Evolutionary conservation across 495 filamentous ascomycete genomes (phyloP).

Genomic region (Platismatia glauca): DNA sequence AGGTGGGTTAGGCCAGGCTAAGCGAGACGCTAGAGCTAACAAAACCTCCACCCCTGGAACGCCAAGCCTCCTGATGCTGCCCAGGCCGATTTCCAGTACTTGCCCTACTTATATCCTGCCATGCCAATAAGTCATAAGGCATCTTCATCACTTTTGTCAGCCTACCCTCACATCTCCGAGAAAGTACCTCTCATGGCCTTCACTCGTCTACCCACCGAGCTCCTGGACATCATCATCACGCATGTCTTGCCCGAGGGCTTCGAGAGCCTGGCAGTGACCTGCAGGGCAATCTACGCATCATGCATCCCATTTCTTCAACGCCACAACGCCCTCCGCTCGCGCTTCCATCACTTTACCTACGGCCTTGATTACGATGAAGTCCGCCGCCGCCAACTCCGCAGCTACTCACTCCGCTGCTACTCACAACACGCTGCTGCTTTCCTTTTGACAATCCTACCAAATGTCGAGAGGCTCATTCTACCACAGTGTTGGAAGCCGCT

Average conservation of each 20-base stretch:
- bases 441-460: constrained; percentile 32
- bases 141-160: too few species aligned
- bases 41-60: too few species aligned
- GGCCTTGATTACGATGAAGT: too few species aligned
- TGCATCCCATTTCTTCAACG: constrained; percentile 28
- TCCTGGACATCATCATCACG: constrained; percentile 27
- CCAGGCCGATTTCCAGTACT: too few species aligned
- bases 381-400: too few species aligned
- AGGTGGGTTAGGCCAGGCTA: too few species aligned
- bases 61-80: too few species aligned
- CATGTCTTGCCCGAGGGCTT: constrained; percentile 33
- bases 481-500: constrained; percentile 25
- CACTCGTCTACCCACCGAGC: constrained; percentile 25
- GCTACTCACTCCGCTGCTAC: constrained; percentile 22
- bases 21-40: too few species aligned
- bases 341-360: constrained; percentile 30
- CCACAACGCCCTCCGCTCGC: constrained; percentile 31
- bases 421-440: constrained; percentile 32
- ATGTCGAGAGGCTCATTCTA: constrained; percentile 28
- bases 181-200: constrained; percentile 8
- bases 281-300: constrained; percentile 26
- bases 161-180: neutral
- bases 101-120: too few species aligned
- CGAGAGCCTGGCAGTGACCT: constrained; percentile 34
- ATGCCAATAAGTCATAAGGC: too few species aligned